These are phyloP conservation scores for Sherardia arvensis DNA, from an alignment of 257 asterid species.

Conservation along the genomic window DNA sequence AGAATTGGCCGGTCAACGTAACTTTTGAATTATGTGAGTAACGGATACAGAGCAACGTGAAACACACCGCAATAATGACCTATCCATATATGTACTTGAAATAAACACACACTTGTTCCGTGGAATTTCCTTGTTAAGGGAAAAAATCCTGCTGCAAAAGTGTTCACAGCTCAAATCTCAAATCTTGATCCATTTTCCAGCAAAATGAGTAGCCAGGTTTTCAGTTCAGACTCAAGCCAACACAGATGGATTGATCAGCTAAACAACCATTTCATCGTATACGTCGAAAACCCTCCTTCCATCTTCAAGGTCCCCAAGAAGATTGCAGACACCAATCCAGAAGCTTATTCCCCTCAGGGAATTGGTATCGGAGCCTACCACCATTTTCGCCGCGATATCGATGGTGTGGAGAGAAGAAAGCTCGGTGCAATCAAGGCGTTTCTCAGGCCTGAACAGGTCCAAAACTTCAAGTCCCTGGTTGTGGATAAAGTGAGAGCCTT, in stretches of 20 bases:
- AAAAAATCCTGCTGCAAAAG: too few relatives aligned
- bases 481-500: constrained; percentile 4
- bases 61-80: too few relatives aligned
- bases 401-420: constrained; percentile 16
- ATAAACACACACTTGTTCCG: too few relatives aligned
- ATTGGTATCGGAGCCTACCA: constrained; percentile 37
- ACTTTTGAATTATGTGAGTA: too few relatives aligned
- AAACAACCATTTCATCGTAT: background rate
- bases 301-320: constrained; percentile 17
- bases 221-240: constrained; percentile 1
- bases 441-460: background rate
- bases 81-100: too few relatives aligned
- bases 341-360: constrained; percentile 30
- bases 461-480: background rate
- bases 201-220: background rate
- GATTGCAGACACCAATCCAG: constrained; percentile 16
- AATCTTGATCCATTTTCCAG: too few relatives aligned
- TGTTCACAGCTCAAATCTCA: too few relatives aligned
- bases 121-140: too few relatives aligned
- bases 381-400: constrained; percentile 15
- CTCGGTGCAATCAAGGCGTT: constrained; percentile 16
- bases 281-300: constrained; percentile 1
- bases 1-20: too few relatives aligned
- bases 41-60: too few relatives aligned
- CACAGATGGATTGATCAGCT: constrained; percentile 1